Percentiles rank a stretch among this genome's conserved stretches.
Evolutionary conservation across 768 basidiomycete genomes (phyloP).

Genomic region (Tricholoma furcatifolium): DNA sequence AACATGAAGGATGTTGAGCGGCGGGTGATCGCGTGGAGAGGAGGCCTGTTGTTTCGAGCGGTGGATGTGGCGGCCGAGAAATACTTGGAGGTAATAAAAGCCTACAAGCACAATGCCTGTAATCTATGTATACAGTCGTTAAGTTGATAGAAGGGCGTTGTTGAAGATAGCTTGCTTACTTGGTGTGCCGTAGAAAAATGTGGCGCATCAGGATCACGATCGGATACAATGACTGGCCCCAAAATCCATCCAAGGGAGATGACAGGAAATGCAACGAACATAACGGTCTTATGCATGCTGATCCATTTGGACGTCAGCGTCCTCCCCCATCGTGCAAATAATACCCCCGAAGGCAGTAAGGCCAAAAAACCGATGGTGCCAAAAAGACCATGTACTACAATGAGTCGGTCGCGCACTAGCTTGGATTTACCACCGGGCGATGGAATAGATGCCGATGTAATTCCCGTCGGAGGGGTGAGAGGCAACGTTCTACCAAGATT

Average conservation of each 20-base stretch:
- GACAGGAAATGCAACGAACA: constrained; percentile 46
- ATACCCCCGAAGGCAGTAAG: constrained; percentile 50
- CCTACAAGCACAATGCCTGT: constrained; percentile 51
- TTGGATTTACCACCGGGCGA: not conserved
- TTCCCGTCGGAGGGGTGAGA: not conserved
- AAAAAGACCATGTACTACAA: constrained; percentile 53
- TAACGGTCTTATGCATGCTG: constrained; percentile 50
- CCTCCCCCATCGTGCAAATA: constrained; percentile 55
- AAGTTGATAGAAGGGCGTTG: not conserved
- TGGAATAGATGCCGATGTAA: not conserved
- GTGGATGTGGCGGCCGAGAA: constrained; percentile 55
- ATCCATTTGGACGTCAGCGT: constrained; percentile 55
- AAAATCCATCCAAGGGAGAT: constrained; percentile 49
- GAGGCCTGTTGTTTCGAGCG: constrained; percentile 29
- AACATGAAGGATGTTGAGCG: constrained; percentile 57
- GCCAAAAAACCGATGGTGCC: constrained; percentile 56
- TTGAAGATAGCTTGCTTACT: constrained; percentile 25
- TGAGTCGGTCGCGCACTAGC: constrained; percentile 28
- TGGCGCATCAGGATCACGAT: constrained; percentile 28
- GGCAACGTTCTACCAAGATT: constrained; percentile 31
- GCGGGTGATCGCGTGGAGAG: constrained; percentile 39
- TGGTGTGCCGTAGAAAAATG: constrained; percentile 48
- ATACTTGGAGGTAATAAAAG: constrained; percentile 50
- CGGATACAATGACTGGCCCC: constrained; percentile 44
- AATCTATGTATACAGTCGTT: constrained; percentile 30